Evolutionary conservation across 2,329 filamentous ascomycete genomes (phyloP), one percentile per base, ranked within the genome.

Genomic region (Zymoseptoria crescenta): DNA sequence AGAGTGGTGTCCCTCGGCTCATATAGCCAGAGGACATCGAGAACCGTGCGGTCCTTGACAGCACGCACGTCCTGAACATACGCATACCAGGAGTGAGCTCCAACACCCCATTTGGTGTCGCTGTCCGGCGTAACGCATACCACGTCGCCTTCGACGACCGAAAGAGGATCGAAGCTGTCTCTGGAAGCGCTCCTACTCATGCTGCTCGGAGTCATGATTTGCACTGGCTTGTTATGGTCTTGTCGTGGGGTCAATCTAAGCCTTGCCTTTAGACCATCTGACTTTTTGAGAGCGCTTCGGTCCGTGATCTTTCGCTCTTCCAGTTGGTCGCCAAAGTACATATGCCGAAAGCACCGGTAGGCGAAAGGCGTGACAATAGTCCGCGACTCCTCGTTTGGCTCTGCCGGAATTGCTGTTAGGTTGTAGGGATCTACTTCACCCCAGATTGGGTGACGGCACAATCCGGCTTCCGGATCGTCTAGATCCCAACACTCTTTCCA

Each of bases 1-100:
- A 91, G 88, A 0, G 86, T 81, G 0, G 90, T 94, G 56, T 94
- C 86, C 0, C 78, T 76, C 0, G 89, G 82, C 1, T 82, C 78
- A 64, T 92, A 93, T 0, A 94, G 76, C 89, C 89, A 94, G 1
- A 88, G 78, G 0, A 91, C 81, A 57, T 86, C 80, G 9, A 91
- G 83, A 70, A 73, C 16, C 62, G 50, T 63, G 0, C 78, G 76
- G 3, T 69, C 64, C 2, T 68, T 67, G 0, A 70, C 56, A 3
- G 5, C 8, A 8, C 79, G 74, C 0, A 87, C 74, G 1, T 73
- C 73, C 58, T 89, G 87, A 0, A 94, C 85, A 28, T 87, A 83
- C 0, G 83, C 87, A 67, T 87, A 87, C 87, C 88, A 92, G 1
- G 54, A 20, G 9, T 81, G 74, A n/a, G 75, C 74, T 19, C 80